Evolutionary conservation across 305 asterid genomes (phyloP).

Genomic region (Euphrasia arctica): DNA sequence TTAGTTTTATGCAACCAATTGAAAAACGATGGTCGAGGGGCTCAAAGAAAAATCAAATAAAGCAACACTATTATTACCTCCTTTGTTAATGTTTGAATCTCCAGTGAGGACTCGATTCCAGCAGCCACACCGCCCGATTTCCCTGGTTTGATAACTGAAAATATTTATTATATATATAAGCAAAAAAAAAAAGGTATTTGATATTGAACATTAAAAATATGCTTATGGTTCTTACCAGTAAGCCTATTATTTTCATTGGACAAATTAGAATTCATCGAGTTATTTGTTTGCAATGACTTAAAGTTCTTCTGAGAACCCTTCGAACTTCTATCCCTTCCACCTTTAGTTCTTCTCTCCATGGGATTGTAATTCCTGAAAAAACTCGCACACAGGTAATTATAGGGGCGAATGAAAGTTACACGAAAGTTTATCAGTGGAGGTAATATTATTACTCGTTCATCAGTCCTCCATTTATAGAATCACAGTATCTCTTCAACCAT

Average conservation of each 20-base stretch:
- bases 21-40: too few species aligned
- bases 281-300: constrained; percentile 70
- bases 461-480: constrained; percentile 79
- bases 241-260: constrained; percentile 32
- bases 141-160: constrained; percentile 51
- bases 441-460: constrained; percentile 57
- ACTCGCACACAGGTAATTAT: constrained; percentile 18
- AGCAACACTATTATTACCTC: constrained; percentile 49
- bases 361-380: constrained; percentile 72
- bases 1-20: too few species aligned
- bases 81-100: constrained; percentile 43
- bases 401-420: constrained; percentile 8
- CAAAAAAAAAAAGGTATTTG: neutral
- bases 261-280: constrained; percentile 41
- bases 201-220: neutral
- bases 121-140: constrained; percentile 34
- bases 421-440: constrained; percentile 13
- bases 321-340: constrained; percentile 56
- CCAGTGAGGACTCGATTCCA: constrained; percentile 37
- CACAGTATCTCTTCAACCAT: constrained; percentile 94
- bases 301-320: constrained; percentile 62
- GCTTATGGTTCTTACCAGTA: neutral
- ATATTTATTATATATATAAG: constrained; percentile 16
- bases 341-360: constrained; percentile 78
- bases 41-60: neutral